Percentiles rank a stretch among this genome's conserved stretches.
Evolutionary conservation across 1,139 yeast species (phyloP).

Genomic region (Geotrichum australiense): DNA sequence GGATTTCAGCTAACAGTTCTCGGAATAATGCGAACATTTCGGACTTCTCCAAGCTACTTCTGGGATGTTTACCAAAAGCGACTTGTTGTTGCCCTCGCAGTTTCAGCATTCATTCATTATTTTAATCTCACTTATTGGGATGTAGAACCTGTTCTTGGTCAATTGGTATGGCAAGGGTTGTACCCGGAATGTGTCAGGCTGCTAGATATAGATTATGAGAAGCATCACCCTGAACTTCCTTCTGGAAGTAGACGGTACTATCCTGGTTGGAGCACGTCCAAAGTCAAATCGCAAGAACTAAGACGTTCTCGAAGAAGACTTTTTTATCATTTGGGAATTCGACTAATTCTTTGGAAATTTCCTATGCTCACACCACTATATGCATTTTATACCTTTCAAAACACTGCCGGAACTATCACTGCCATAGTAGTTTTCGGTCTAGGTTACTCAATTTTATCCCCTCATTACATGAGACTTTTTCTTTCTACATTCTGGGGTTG

Average conservation of each 20-base stretch:
- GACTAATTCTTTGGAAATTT: neutral
- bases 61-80: constrained; percentile 33
- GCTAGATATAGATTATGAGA: constrained; percentile 37
- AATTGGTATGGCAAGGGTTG: constrained; percentile 1
- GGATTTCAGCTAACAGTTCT: constrained; percentile 49
- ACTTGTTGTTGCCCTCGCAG: constrained; percentile 34
- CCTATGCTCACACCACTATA: constrained; percentile 35
- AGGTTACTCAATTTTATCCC: constrained; percentile 35
- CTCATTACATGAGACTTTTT: constrained; percentile 35
- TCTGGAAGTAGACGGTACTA: constrained; percentile 15
- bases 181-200: constrained; percentile 29
- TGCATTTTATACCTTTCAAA: constrained; percentile 42
- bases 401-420: constrained; percentile 43
- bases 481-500: constrained; percentile 45
- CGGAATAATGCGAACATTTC: constrained; percentile 45
- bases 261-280: neutral
- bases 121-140: neutral
- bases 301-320: neutral
- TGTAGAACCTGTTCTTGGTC: neutral
- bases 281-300: neutral
- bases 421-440: constrained; percentile 38
- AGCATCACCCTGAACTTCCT: constrained; percentile 36
- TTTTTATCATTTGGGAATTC: neutral
- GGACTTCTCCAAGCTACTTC: constrained; percentile 37
- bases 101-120: constrained; percentile 38